Base-by-base conservation (phyloP, 768 basidiomycete species). In the Tremella yokohamensis region DNA sequence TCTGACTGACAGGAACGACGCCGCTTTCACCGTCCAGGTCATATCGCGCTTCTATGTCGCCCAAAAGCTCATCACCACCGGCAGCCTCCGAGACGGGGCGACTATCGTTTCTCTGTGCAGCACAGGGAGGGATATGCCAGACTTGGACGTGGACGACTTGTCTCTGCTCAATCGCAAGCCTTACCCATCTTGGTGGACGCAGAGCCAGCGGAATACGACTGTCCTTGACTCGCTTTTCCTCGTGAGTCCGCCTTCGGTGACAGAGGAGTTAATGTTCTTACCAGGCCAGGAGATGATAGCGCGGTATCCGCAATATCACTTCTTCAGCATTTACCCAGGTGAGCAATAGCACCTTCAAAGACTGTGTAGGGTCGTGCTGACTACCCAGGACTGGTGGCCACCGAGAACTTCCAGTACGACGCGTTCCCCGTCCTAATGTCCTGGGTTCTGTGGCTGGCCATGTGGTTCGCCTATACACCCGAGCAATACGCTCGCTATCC, bases 11-110 rank as follows among this genome's bases (percentile, higher is more conserved):
- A 58, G 58, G 6, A 24, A 42, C 22, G 58, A 60, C 9, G 40
- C 16, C 11, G 60, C 40, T 16, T 66, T 66, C 40, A 49, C 62
- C 15, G 48, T 66, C 37, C 65, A 66, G 48, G 54, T 42, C 3
- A 16, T 58, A 22, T 66, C 65, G 7, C 58, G 65, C 15, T 66
- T 66, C 60, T 52, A 40, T 25, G 16, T 66, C 3, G 20, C 62
- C 29, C 54, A 58, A 47, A 29, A 55, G 16, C 47, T 66, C 16
- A 44, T 47, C 38, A 26, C 16, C 3, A 15, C 8, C 18, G 22
- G 24, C n/a, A 22, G 16, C 25, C 42, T 61, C 15, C 7, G 24
- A 12, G 16, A 29, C 4, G 51, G 38, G 12, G 62, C 58, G 6
- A 56, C 40, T 3, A 58, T 66, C 16, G 37, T 66, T 26, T 57